These are phyloP conservation scores for Lachancea cidri DNA, from an alignment of 805 yeast genomes.

Conservation along the genomic window DNA sequence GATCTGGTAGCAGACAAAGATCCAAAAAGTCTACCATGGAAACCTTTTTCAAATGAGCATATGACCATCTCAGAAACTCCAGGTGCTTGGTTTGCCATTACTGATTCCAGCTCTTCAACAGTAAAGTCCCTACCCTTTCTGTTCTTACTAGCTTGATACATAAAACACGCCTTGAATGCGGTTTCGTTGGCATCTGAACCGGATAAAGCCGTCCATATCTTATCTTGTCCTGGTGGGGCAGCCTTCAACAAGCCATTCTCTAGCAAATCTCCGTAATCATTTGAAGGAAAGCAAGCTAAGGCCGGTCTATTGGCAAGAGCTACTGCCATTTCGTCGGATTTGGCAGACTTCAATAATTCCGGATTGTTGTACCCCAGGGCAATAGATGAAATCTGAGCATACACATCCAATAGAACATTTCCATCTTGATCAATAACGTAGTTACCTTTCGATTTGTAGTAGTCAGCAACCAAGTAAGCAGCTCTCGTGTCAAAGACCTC, in stretches of 20 bases:
- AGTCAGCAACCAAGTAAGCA: slow-evolving; percentile 59
- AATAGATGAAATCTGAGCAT: slow-evolving; percentile 69
- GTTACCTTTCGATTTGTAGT: slow-evolving; percentile 58
- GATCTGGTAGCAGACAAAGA: slow-evolving; percentile 88
- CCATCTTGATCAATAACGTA: slow-evolving; percentile 65
- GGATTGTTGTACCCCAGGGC: slow-evolving; percentile 72
- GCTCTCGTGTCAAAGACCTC: slow-evolving; percentile 57
- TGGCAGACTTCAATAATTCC: slow-evolving; percentile 50
- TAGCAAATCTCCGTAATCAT: slow-evolving; percentile 46
- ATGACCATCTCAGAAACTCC: slow-evolving; percentile 87
- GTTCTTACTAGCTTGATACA: slow-evolving; percentile 52
- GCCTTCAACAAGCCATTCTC: slow-evolving; percentile 48
- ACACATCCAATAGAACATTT: slow-evolving; percentile 55
- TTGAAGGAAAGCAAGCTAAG: slow-evolving; percentile 58
- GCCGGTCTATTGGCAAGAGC: slow-evolving; percentile 69
- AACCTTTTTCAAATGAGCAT: slow-evolving; percentile 78
- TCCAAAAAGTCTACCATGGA: slow-evolving; percentile 95
- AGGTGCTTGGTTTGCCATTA: slow-evolving; percentile 79
- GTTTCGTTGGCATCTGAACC: slow-evolving; percentile 70
- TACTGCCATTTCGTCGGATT: slow-evolving; percentile 54
- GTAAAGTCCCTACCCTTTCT: slow-evolving; percentile 56
- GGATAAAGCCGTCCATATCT: slow-evolving; percentile 60
- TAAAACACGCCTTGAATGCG: slow-evolving; percentile 67
- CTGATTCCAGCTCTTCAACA: slow-evolving; percentile 60
- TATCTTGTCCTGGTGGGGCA: slow-evolving; percentile 57